These are phyloP conservation scores for Aspergillus sp. DNA, from an alignment of 2,329 filamentous ascomycete species.

Conservation along the genomic window DNA sequence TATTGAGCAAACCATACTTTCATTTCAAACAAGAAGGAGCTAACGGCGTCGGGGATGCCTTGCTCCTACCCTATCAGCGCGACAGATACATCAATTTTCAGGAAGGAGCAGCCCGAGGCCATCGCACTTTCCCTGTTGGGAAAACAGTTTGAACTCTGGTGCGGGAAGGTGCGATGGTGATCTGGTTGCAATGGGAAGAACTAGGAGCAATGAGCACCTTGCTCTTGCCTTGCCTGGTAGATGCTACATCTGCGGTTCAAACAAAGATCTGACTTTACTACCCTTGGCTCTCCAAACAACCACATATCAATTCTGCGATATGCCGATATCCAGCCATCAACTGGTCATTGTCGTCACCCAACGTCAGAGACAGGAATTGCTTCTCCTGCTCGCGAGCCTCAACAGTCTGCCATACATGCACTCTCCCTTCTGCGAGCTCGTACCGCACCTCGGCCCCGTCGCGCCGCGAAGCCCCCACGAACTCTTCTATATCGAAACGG, in stretches of 20 bases:
- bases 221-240: background rate
- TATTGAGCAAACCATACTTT: background rate
- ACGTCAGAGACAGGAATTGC: slow-evolving; percentile 3
- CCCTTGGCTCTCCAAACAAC: background rate
- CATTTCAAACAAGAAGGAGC: background rate
- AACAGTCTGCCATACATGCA: slow-evolving; percentile 14
- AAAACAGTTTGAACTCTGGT: background rate
- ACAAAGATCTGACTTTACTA: background rate
- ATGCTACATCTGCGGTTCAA: background rate
- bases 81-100: background rate
- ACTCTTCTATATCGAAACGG: slow-evolving; percentile 14
- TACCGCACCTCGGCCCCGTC: slow-evolving; percentile 11
- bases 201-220: background rate
- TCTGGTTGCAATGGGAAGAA: background rate
- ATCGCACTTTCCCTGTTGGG: too few relatives aligned
- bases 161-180: background rate
- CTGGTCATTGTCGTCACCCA: slow-evolving; percentile 2
- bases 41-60: background rate
- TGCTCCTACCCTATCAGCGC: background rate
- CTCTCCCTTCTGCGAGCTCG: slow-evolving; percentile 10
- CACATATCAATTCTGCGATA: slow-evolving; percentile 35
- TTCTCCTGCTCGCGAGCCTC: slow-evolving; percentile 11
- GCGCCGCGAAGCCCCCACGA: slow-evolving; percentile 8
- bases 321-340: slow-evolving; percentile 15
- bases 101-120: too few relatives aligned